Conservation (phyloP, 805 yeast genomes). For the Zygosaccharomyces lentus region DNA sequence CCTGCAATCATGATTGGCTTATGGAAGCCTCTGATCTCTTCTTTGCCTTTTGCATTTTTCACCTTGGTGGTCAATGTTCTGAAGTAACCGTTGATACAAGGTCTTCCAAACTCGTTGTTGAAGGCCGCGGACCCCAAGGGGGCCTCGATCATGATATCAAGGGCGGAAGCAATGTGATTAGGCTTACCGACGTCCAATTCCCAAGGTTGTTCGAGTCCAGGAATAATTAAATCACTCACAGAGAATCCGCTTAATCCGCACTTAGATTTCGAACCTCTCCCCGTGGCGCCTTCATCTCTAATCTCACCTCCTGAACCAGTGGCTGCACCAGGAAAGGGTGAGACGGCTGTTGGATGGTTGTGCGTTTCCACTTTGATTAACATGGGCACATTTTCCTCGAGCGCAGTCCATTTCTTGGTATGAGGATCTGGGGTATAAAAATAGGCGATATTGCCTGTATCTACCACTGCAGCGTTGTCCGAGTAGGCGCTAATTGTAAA, state of each 20-base stretch:
- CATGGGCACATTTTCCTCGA: slow-evolving; percentile 77
- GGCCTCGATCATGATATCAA: slow-evolving; percentile 95
- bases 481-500: slow-evolving; percentile 90
- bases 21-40: slow-evolving; percentile 91
- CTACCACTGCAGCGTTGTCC: slow-evolving; percentile 94
- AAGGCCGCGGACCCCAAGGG: slow-evolving; percentile 98
- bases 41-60: slow-evolving; percentile 52
- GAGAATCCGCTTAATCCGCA: slow-evolving; percentile 94
- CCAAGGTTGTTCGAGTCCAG: slow-evolving; percentile 89
- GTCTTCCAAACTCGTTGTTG: slow-evolving; percentile 98
- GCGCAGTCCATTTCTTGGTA: slow-evolving; percentile 68
- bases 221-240: slow-evolving; percentile 86
- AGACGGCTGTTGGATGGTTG: slow-evolving; percentile 98
- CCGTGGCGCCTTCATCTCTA: slow-evolving; percentile 99
- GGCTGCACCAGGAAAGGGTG: slow-evolving; percentile 99
- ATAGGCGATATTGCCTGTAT: slow-evolving; percentile 54
- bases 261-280: slow-evolving; percentile 95
- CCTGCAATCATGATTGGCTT: slow-evolving; percentile 99
- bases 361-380: slow-evolving; percentile 96
- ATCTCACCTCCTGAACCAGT: slow-evolving; percentile 99
- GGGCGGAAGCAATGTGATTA: slow-evolving; percentile 82
- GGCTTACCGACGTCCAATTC: slow-evolving; percentile 89
- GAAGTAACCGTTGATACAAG: slow-evolving; percentile 94
- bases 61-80: slow-evolving; percentile 88
- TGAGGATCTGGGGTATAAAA: slow-evolving; percentile 73